Evolutionary conservation across 768 basidiomycete genomes (phyloP).

Genomic region (Xerocomellus dryophilus): DNA sequence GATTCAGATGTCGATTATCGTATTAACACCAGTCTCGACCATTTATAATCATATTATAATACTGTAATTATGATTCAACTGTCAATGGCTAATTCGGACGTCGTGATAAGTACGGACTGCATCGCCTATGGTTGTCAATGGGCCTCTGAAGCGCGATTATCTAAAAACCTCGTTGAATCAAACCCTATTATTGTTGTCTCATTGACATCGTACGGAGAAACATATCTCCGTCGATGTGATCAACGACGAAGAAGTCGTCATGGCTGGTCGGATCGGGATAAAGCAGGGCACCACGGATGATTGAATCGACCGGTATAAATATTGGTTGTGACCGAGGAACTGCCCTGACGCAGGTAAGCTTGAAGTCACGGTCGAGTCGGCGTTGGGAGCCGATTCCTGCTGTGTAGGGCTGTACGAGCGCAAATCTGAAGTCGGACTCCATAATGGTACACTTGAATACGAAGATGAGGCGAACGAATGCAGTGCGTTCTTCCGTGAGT

Average conservation of each 20-base stretch:
- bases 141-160: too few relatives aligned
- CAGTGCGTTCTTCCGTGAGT: neutral
- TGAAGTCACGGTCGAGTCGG: neutral
- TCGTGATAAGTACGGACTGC: too few relatives aligned
- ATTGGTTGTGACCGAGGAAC: neutral
- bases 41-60: too few relatives aligned
- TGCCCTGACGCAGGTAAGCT: slow-evolving; percentile 1
- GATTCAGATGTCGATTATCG: too few relatives aligned
- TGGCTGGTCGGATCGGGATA: neutral
- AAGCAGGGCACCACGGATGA: neutral
- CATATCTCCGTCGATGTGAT: neutral
- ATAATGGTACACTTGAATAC: neutral
- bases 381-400: neutral
- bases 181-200: neutral
- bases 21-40: too few relatives aligned
- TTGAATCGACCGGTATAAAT: neutral
- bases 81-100: too few relatives aligned
- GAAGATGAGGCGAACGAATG: neutral
- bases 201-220: neutral
- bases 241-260: neutral
- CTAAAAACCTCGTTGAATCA: too few relatives aligned
- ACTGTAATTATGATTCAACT: too few relatives aligned
- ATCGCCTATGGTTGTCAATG: too few relatives aligned
- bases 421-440: neutral
- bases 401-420: slow-evolving; percentile 1